Conservation (phyloP, 495 filamentous ascomycete genomes). For the Rhypophila decipiens region DNA sequence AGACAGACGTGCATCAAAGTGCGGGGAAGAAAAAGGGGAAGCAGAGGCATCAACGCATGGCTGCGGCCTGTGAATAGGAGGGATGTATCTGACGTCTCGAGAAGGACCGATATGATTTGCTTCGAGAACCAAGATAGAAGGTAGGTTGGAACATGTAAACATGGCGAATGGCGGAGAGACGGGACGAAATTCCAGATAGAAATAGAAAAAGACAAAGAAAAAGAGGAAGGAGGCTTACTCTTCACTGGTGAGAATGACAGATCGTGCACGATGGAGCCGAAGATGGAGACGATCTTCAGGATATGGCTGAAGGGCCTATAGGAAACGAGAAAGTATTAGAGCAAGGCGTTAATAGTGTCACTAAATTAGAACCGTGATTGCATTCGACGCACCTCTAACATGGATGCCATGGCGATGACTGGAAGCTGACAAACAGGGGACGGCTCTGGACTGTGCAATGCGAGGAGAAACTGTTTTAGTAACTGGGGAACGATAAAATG, state of each 20-base stretch:
- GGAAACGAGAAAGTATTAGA: not conserved
- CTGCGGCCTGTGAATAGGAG: constrained; percentile 3
- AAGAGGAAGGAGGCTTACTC: constrained; percentile 46
- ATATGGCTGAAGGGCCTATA: constrained; percentile 38
- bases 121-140: constrained; percentile 6
- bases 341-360: not conserved
- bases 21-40: constrained; percentile 5
- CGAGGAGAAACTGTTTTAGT: too few species aligned
- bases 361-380: too few species aligned
- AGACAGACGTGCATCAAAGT: too few species aligned
- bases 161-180: not conserved
- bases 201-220: not conserved
- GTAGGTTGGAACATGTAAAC: not conserved
- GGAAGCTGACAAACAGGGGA: not conserved
- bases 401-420: constrained; percentile 16
- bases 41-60: constrained; percentile 4
- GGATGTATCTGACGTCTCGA: not conserved
- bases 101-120: constrained; percentile 9
- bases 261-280: constrained; percentile 77
- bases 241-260: constrained; percentile 69
- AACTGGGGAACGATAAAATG: too few species aligned
- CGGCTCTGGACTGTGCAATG: too few species aligned
- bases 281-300: constrained; percentile 52
- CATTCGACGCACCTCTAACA: constrained; percentile 18
- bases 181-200: not conserved